Evolutionary conservation across 805 yeast genomes (phyloP), one percentile per base, ranked within the genome.

Genomic region (Starmerella vitae): DNA sequence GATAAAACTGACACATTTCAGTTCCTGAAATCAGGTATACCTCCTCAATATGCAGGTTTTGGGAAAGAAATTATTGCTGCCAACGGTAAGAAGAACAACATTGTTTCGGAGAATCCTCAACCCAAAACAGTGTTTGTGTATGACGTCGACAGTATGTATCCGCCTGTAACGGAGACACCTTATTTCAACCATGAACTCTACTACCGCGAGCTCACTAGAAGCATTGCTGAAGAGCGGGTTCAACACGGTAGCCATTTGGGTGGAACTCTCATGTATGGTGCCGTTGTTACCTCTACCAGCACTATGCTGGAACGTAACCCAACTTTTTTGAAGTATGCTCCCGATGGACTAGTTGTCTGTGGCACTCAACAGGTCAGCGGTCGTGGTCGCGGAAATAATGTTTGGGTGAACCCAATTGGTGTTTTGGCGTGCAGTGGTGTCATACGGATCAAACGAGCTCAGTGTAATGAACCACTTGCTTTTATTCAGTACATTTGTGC

Each of bases 361-460:
- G 95, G 93, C 0, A 76, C 86, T 1, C 72, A 79, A 3, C 99
- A 91, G 58, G 77, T 83, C 1, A 71, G 84, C 0, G 99, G 98
- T 1, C 67, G 88, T 35, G 99, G 99, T 2, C 72, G 99, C 41
- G 93, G 96, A 13, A 93, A 91, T 1, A 91, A 91, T 48, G 76
- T 75, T 2, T 91, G 98, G 98, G 78, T 91, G 19, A 86, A 83
- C 49, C 99, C 99, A 3, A 68, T 71, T 19, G 99, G 99, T 9
- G 93, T 85, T 1, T 61, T 84, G 58, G 94, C 97, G 0, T 71
- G 76, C 5, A 83, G 95, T 0, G 69, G 75, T 1, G 71, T 83
- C 9, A 57, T 82, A 43, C 70, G 75, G 36, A 60, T 85, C 12
- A 75, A 82, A 0, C 51, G 52, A 3, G 53, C 64, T 2, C 62